These are phyloP conservation scores for Dictyophora rubrovolvata DNA, from an alignment of 768 basidiomycete genomes.

Conservation along the genomic window DNA sequence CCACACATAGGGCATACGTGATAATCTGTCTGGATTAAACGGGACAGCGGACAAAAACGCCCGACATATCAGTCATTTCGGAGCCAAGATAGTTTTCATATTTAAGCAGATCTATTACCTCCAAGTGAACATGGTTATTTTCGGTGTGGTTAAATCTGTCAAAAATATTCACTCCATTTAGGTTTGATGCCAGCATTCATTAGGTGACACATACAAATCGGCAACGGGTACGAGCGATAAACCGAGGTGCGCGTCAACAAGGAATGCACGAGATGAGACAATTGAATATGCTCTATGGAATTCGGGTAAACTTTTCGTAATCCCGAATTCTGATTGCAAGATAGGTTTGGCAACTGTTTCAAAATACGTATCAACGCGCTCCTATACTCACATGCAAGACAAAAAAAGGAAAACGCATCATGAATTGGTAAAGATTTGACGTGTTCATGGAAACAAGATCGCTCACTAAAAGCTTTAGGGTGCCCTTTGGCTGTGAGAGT, in stretches of 20 bases:
- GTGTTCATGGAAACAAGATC: neutral
- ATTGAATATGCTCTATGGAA: conserved; percentile 52
- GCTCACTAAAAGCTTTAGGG: neutral
- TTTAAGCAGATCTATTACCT: conserved; percentile 35
- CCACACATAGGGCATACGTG: conserved; percentile 68
- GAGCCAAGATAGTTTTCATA: neutral
- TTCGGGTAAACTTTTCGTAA: conserved; percentile 17
- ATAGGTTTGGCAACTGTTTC: conserved; percentile 4
- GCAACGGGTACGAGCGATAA: conserved; percentile 80
- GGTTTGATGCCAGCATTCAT: conserved; percentile 18
- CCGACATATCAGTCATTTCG: neutral
- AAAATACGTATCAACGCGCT: conserved; percentile 4
- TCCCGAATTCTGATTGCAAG: neutral
- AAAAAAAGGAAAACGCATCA: neutral
- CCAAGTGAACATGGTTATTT: conserved; percentile 62
- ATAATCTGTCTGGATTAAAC: conserved; percentile 47
- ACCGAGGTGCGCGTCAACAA: conserved; percentile 73
- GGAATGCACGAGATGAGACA: conserved; percentile 75
- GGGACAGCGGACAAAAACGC: neutral
- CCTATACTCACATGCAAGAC: neutral
- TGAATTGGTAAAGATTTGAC: neutral
- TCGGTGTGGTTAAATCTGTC: conserved; percentile 63
- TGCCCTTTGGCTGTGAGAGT: neutral
- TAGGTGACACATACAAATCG: conserved; percentile 43
- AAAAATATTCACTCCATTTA: neutral